Evolutionary conservation across 768 basidiomycete genomes (phyloP), one percentile per base, ranked within the genome.

Genomic region (Amanita thiersii): DNA sequence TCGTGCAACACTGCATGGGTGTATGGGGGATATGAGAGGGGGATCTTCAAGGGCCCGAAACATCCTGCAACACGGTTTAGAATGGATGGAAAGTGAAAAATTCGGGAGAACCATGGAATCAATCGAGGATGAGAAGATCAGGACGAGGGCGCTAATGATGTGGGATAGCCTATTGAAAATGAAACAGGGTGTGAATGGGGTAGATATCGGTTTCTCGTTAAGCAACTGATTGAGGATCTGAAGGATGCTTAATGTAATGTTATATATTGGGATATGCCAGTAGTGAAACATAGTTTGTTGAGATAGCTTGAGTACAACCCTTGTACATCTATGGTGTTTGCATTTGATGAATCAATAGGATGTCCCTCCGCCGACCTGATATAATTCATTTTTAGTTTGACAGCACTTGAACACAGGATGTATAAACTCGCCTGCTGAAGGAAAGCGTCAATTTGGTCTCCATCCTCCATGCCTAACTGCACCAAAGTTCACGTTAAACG

Each of bases 1-100:
- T 24, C 69, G 86, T 2, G 75, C 77, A 20, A 88, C 86, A 2
- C 65, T 89, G 4, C 86, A 87, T 48, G 85, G 71, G 0, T 73
- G 65, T 34, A 76, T 84, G 56, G 82, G 83, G 2, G 73, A 79
- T 45, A 62, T 66, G 3, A 68, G 72, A 5, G 81, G 81, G 0
- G 82, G 86, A 0, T 63, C 72, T 2, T 56, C 62, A 1, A 75
- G 84, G 0, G 85, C 82, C 2, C 63, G 82, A 18, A 86, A 86
- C 50, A 65, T 88, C 18, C 70, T 88, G 11, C 85, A 88, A 56
- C 86, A 87, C 51, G 81, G 75, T 11, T 56, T 87, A 38, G 48
- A 57, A 9, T 87, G 83, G 84, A 83, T 86, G 77, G 75, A 70
- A 40, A 69, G 68, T 12, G 57, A 60, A 0, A 38, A 45, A 8